Evolutionary conservation across 257 asterid genomes (phyloP).

Genomic region (Mentha longifolia): DNA sequence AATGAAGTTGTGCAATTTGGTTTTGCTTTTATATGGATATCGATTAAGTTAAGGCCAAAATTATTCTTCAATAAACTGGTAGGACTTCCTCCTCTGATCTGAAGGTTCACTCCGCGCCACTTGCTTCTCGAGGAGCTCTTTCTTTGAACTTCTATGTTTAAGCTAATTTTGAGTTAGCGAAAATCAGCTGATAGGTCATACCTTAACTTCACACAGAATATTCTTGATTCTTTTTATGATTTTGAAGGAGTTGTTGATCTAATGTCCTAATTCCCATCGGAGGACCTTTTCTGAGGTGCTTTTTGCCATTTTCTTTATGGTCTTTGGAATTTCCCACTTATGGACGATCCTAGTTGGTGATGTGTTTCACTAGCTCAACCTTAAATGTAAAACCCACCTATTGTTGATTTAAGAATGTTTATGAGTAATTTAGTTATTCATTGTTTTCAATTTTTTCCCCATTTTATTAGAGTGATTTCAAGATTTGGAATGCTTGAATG

Average conservation of each 20-base stretch:
- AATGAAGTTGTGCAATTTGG: no score
- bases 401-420: conserved; percentile 16
- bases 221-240: conserved; percentile 87
- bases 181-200: conserved; percentile 79
- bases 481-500: conserved; percentile 7
- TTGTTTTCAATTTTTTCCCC: neutral
- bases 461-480: neutral
- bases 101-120: no score
- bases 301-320: conserved; percentile 29
- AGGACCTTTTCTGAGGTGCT: conserved; percentile 87
- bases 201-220: conserved; percentile 90
- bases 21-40: no score
- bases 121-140: no score
- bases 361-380: conserved; percentile 16
- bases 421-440: conserved; percentile 7
- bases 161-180: conserved; percentile 67
- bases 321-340: conserved; percentile 5
- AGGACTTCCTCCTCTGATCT: no score
- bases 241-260: conserved; percentile 88
- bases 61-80: no score
- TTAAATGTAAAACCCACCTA: neutral
- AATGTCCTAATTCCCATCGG: conserved; percentile 83
- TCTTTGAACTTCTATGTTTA: no score
- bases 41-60: no score
- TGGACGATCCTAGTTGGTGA: conserved; percentile 12